phyloP scores from a whole-genome alignment of 164 flowering plant genomes.

The Sedum album region DNA sequence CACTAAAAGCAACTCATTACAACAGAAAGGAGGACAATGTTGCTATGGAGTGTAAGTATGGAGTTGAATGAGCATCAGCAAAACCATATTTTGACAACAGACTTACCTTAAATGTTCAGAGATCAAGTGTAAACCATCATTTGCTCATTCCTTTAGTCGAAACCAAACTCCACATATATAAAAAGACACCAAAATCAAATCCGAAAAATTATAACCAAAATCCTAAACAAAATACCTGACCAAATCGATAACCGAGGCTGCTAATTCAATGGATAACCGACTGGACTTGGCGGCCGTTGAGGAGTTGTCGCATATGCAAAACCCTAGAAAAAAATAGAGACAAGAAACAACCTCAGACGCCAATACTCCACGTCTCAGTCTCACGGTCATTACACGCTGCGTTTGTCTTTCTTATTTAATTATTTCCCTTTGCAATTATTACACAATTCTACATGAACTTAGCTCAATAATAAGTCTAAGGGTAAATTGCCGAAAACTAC shows the following conservation, averaged over 20 bases:
- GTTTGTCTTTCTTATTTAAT: too few relatives aligned
- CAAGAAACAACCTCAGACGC: too few relatives aligned
- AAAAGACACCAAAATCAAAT: not conserved
- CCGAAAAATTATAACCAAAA: not conserved
- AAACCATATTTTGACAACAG: not conserved
- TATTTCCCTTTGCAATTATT: too few relatives aligned
- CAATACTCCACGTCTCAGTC: too few relatives aligned
- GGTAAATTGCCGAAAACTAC: too few relatives aligned
- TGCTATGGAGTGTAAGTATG: not conserved
- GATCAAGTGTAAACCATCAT: slow-evolving; percentile 8
- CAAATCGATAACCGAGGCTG: too few relatives aligned
- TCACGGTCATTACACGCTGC: too few relatives aligned
- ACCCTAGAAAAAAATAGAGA: not conserved
- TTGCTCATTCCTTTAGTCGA: not conserved
- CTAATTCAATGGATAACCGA: not conserved
- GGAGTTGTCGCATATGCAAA: not conserved
- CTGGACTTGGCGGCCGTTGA: not conserved
- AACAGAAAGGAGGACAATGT: too few relatives aligned
- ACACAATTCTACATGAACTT: too few relatives aligned
- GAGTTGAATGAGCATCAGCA: slow-evolving; percentile 5
- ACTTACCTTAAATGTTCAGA: not conserved
- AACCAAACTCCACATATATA: not conserved
- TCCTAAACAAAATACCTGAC: not conserved
- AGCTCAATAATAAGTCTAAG: too few relatives aligned
- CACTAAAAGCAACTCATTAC: too few relatives aligned